A percentile compares a stretch with the other conserved stretches of the same genome.
These are phyloP conservation scores for Drechslerella dactyloides DNA, from an alignment of 2,329 filamentous ascomycete species.

Conservation along the genomic window DNA sequence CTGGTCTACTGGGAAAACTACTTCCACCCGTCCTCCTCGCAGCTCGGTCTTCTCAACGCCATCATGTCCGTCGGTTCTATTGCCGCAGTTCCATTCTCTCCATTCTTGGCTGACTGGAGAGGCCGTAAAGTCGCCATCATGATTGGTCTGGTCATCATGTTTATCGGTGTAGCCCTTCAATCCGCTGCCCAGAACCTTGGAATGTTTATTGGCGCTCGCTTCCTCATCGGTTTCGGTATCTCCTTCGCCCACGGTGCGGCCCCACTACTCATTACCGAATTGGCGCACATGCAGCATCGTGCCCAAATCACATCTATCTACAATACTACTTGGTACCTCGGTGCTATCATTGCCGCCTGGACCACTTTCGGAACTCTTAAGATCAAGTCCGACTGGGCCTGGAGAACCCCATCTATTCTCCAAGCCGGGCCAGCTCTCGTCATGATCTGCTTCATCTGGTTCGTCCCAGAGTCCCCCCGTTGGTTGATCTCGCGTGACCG, in stretches of 20 bases:
- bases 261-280: constrained; percentile 60
- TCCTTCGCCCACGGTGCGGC: constrained; percentile 59
- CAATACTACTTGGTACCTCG: constrained; percentile 61
- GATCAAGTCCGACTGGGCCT: constrained; percentile 60
- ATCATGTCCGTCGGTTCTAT: constrained; percentile 64
- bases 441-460: constrained; percentile 58
- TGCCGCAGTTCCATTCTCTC: constrained; percentile 61
- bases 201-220: constrained; percentile 61
- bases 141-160: constrained; percentile 61
- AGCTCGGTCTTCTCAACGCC: constrained; percentile 60
- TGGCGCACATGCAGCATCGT: constrained; percentile 63
- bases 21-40: constrained; percentile 52
- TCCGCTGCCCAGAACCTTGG: constrained; percentile 58
- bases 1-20: constrained; percentile 60
- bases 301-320: constrained; percentile 62
- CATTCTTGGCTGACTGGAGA: constrained; percentile 62
- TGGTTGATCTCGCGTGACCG: constrained; percentile 58
- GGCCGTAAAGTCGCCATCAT: constrained; percentile 62
- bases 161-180: constrained; percentile 61
- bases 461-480: constrained; percentile 58
- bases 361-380: constrained; percentile 60
- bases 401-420: constrained; percentile 63
- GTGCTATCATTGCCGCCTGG: constrained; percentile 62
- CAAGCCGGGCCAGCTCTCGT: constrained; percentile 63
- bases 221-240: constrained; percentile 58